Evolutionary conservation across 495 filamentous ascomycete species (phyloP), one percentile per base, ranked within the genome.

Genomic region (Penicillium alfredii): DNA sequence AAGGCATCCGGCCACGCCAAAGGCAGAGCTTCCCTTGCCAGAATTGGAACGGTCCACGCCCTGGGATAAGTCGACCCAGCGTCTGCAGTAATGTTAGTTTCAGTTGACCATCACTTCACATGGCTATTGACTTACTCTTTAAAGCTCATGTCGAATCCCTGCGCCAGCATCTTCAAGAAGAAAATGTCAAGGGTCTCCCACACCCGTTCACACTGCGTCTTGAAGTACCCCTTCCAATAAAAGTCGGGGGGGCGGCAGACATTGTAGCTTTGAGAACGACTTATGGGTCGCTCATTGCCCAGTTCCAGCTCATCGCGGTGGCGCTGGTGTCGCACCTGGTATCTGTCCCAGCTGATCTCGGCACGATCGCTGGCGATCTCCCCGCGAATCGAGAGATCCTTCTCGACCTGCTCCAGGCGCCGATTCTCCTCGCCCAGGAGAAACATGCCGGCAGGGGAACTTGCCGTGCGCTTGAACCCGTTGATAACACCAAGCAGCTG

Each of bases 51-150:
- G 71, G 44, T 85, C 82, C 11, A 85, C 63, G 42, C 88, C 89
- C 51, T 94, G 87, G 11, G 84, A 87, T 1, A 87, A 53, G 32
- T 94, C 85, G 33, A 74, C 69, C 35, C 71, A 67, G 13, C 69
- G 63, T 40, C 74, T 78, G 39, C 8, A 27, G 19, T 10, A 16
- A 26, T 11, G 38, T 24, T 40, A 33, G n/a, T 14, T 13, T 31
- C 19, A 30, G 17, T 17, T 30, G 29, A 15, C 18, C 8, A 4
- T 37, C 31, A 30, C 29, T 11, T n/a, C 3, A 6, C 4, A 18
- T 27, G 18, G 21, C 6, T 17, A 27, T n/a, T n/a, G 4, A 42
- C 64, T 53, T 61, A 75, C 57, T 73, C 76, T 53, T 88, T 88
- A 61, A 66, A 84, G 27, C 63, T 63, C 29, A 77, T 61, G 45